Evolutionary conservation across 805 yeast species (phyloP).

Genomic region (Barnettozyma salicaria): DNA sequence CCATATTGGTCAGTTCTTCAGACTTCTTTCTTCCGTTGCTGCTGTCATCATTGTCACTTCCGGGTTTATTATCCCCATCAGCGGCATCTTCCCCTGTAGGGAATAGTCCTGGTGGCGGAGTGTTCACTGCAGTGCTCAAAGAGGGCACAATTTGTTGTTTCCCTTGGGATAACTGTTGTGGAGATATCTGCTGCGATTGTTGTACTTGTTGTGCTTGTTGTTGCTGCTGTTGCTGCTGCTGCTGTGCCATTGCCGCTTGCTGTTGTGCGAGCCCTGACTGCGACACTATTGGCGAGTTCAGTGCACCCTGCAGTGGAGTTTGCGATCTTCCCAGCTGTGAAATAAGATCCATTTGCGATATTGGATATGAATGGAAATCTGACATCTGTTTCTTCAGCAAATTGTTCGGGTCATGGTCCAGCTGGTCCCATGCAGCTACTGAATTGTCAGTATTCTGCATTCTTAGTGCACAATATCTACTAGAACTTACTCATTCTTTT

Average conservation of each 20-base stretch:
- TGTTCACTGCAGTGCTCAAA: neutral
- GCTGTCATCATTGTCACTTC: neutral
- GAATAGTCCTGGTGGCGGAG: slow-evolving; percentile 9
- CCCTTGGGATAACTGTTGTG: slow-evolving; percentile 3
- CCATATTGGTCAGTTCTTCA: slow-evolving; percentile 38
- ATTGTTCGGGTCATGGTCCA: slow-evolving; percentile 10
- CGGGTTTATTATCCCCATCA: neutral
- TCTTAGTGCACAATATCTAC: no score
- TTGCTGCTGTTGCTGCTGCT: slow-evolving; percentile 6
- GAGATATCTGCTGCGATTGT: neutral
- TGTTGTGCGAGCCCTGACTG: slow-evolving; percentile 3
- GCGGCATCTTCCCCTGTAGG: slow-evolving; percentile 6
- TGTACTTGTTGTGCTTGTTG: slow-evolving; percentile 8
- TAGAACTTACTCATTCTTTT: neutral
- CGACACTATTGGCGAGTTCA: slow-evolving; percentile 9
- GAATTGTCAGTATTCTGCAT: neutral
- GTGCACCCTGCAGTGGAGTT: slow-evolving; percentile 15
- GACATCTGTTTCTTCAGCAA: slow-evolving; percentile 8
- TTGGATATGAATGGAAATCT: slow-evolving; percentile 8
- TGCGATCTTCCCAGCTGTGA: slow-evolving; percentile 12
- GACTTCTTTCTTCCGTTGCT: slow-evolving; percentile 14
- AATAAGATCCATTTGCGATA: slow-evolving; percentile 6
- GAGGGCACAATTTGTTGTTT: slow-evolving; percentile 3
- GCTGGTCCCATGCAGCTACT: slow-evolving; percentile 14
- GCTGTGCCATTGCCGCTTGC: slow-evolving; percentile 5